Base-by-base conservation (phyloP, 2,329 filamentous ascomycete species). In the Scedosporium apiospermum region DNA sequence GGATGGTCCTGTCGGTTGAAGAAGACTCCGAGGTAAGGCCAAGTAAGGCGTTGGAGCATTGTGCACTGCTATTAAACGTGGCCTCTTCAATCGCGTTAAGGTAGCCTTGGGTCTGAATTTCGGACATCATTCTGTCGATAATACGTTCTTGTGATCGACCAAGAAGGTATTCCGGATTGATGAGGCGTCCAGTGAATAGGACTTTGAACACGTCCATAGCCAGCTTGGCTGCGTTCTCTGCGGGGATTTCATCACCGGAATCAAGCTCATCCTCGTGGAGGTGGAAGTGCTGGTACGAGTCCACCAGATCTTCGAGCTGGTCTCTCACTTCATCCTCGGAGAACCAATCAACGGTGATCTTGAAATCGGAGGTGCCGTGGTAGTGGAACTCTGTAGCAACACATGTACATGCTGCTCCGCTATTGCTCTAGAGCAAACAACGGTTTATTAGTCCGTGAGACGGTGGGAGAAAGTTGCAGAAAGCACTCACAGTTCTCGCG, bases 311-410 rank as follows among this genome's bases (percentile, higher is more conserved):
- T 3, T 67, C 63, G 0, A 78, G 63, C 42, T 80, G 77, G 0
- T 69, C 64, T 27, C 61, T 46, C 0, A 78, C 64, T 5, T 77
- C 74, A 0, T 68, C 68, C 4, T 63, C 59, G 3, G 61, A 68
- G 61, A 77, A 77, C 2, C 67, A 34, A 1, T 75, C 70, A 0
- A 77, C 70, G 1, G 73, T 62, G 2, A 80, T 69, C 0, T 65
- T 64, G 58, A 77, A 74, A 6, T 68, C 62, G 5, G 71, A 64
- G 0, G 59, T 46, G 1, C 69, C 69, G 51, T 77, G 76, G 63
- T 74, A 76, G 63, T 73, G 71, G 63, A 78, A 81, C 57, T 81
- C 78, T 0, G 78, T 81, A 0, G 75, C 77, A 1, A 77, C 77
- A 44, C 77, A 80, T 0, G 79, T 81, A 60, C 79, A 81, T 0